Conservation (phyloP, 176 grass and related monocot species). For the Zoysia japonica region DNA sequence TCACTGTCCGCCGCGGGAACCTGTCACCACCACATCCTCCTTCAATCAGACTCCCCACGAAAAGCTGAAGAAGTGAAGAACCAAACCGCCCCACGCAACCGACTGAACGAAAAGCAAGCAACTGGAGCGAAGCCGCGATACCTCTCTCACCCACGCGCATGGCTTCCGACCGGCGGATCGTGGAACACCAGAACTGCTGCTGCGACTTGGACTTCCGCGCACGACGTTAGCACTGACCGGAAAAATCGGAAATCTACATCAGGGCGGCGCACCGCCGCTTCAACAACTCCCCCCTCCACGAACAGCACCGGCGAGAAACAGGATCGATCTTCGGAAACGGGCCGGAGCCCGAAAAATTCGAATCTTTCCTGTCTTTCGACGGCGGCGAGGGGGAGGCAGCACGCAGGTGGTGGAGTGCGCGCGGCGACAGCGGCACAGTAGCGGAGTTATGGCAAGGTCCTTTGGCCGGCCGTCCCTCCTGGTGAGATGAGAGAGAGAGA, state of each 20-base stretch:
- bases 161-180: conserved; percentile 22
- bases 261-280: conserved; percentile 6
- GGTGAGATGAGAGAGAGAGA: neutral
- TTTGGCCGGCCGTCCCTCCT: neutral
- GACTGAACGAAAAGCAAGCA: conserved; percentile 15
- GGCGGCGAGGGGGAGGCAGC: neutral
- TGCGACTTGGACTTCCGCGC: neutral
- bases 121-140: conserved; percentile 14
- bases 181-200: neutral
- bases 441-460: conserved; percentile 48
- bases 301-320: neutral
- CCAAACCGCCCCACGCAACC: conserved; percentile 32
- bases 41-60: neutral
- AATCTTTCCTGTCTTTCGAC: neutral
- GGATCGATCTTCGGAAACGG: neutral
- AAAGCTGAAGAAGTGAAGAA: neutral
- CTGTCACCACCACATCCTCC: conserved; percentile 26
- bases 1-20: conserved; percentile 33
- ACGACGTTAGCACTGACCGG: conserved; percentile 6
- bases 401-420: neutral
- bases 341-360: neutral
- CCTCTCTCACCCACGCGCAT: conserved; percentile 1
- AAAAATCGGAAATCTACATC: conserved; percentile 46
- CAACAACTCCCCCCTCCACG: neutral
- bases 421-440: conserved; percentile 40